Evolutionary conservation across 768 basidiomycete genomes (phyloP).

Genomic region (Leccinellum luteum): DNA sequence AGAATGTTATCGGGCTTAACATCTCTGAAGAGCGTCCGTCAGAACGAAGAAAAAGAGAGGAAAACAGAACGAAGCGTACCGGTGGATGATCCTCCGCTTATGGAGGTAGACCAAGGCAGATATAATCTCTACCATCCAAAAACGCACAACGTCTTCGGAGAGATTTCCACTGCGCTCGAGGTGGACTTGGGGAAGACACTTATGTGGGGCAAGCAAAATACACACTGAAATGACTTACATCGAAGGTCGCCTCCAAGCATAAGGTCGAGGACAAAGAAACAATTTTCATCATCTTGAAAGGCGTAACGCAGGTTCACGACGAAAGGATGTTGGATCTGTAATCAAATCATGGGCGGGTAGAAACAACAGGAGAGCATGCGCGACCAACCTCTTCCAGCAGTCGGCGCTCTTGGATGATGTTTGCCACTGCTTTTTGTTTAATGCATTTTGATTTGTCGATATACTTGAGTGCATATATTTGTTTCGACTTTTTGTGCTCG

Average conservation of each 20-base stretch:
- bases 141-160: constrained; percentile 69
- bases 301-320: constrained; percentile 91
- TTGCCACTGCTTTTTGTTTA: constrained; percentile 86
- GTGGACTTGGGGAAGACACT: constrained; percentile 56
- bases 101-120: constrained; percentile 89
- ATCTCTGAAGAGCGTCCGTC: constrained; percentile 53
- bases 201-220: neutral
- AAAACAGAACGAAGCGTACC: constrained; percentile 47
- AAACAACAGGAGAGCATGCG: neutral
- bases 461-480: constrained; percentile 95
- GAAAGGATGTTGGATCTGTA: constrained; percentile 84
- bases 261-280: constrained; percentile 95
- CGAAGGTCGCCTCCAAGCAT: constrained; percentile 95
- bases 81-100: constrained; percentile 88
- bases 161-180: constrained; percentile 69
- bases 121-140: constrained; percentile 88
- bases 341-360: constrained; percentile 8
- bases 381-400: constrained; percentile 81
- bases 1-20: constrained; percentile 98
- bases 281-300: constrained; percentile 96
- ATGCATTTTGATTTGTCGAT: constrained; percentile 94
- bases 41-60: constrained; percentile 2
- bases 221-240: constrained; percentile 49
- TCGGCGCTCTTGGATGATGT: constrained; percentile 91
- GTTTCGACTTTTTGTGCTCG: constrained; percentile 90